These are phyloP conservation scores for Trichoderma sp. DNA, from an alignment of 2,329 filamentous ascomycete genomes.

Conservation along the genomic window DNA sequence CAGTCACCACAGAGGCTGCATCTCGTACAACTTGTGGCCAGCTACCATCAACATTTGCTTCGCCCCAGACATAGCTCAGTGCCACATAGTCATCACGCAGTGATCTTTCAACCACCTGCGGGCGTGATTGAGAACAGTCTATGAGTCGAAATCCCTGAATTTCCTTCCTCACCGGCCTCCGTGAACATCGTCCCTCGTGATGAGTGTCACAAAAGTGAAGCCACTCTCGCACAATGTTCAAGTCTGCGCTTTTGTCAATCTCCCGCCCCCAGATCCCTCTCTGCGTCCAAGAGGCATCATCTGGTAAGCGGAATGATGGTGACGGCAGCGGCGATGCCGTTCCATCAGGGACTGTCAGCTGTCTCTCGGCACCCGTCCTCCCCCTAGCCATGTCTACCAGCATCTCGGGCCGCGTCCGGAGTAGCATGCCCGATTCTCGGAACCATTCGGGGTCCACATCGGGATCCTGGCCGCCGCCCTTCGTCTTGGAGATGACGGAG, in stretches of 20 bases:
- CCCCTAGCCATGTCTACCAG: slow-evolving; percentile 25
- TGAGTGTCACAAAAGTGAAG: slow-evolving; percentile 35
- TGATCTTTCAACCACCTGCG: slow-evolving; percentile 29
- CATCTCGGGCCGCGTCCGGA: slow-evolving; percentile 30
- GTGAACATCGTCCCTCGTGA: slow-evolving; percentile 34
- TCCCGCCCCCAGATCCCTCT: slow-evolving; percentile 37
- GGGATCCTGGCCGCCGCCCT: slow-evolving; percentile 30
- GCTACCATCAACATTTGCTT: slow-evolving; percentile 22
- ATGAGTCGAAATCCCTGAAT: slow-evolving; percentile 34
- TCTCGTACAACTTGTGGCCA: slow-evolving; percentile 36
- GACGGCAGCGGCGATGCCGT: slow-evolving; percentile 19
- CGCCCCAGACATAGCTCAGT: slow-evolving; percentile 37
- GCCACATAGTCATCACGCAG: slow-evolving; percentile 33
- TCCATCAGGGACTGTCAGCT: slow-evolving; percentile 24
- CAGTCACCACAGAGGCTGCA: slow-evolving; percentile 31
- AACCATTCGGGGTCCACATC: slow-evolving; percentile 35
- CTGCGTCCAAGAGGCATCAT: slow-evolving; percentile 27
- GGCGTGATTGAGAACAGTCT: slow-evolving; percentile 34
- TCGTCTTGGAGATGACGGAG: slow-evolving; percentile 35
- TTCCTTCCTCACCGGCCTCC: slow-evolving; percentile 26
- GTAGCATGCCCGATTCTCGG: slow-evolving; percentile 34
- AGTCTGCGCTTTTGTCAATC: slow-evolving; percentile 30
- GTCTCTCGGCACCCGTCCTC: slow-evolving; percentile 21
- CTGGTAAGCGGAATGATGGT: not conserved
- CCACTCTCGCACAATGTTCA: slow-evolving; percentile 34